phyloP scores from a whole-genome alignment of 2,329 filamentous ascomycete species.

The Calonectria henricotiae region DNA sequence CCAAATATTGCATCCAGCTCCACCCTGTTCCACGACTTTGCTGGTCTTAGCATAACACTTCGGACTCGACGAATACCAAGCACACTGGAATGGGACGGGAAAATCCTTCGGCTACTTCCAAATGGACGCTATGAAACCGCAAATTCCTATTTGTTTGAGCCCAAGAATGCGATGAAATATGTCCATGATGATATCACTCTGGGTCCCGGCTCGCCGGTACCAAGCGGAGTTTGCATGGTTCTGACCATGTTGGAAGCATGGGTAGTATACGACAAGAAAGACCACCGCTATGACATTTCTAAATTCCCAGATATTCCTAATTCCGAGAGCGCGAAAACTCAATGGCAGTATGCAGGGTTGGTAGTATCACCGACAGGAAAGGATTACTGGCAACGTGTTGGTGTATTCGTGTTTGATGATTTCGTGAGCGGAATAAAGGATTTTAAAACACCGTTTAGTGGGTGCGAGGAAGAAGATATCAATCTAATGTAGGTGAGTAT shows the following conservation, averaged over 20 bases:
- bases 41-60: constrained; percentile 27
- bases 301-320: background rate
- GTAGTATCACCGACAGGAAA: background rate
- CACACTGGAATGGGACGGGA: constrained; percentile 32
- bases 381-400: background rate
- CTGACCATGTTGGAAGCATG: constrained; percentile 21
- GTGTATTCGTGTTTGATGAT: constrained; percentile 15
- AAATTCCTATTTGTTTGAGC: background rate
- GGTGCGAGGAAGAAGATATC: background rate
- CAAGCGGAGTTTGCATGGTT: constrained; percentile 26
- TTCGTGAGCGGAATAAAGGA: background rate
- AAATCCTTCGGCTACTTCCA: constrained; percentile 24
- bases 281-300: background rate
- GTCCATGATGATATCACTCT: constrained; percentile 27
- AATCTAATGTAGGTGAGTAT: background rate
- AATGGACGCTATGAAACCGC: constrained; percentile 4
- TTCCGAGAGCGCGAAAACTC: background rate
- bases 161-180: constrained; percentile 31
- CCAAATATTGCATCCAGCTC: constrained; percentile 10
- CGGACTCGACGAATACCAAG: constrained; percentile 25
- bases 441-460: constrained; percentile 1
- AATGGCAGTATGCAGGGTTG: constrained; percentile 11
- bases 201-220: background rate
- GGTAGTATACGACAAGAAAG: background rate
- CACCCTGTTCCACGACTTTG: constrained; percentile 20